Evolutionary conservation across 805 yeast species (phyloP), one percentile per base, ranked within the genome.

Genomic region (Yarrowia alimentaria): DNA sequence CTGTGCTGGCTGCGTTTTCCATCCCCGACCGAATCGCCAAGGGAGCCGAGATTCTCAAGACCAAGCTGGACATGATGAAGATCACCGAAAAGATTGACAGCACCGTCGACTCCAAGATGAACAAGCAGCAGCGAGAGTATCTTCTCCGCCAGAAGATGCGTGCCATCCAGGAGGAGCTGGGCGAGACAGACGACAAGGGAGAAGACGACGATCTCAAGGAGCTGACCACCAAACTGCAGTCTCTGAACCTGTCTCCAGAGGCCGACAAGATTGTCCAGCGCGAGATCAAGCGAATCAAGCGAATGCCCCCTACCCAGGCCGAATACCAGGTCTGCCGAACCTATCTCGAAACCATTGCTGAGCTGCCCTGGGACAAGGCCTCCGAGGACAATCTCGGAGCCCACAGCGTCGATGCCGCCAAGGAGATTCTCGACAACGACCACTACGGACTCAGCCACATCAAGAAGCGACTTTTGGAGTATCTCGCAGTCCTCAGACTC

Each of bases 391-490:
- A 57, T 21, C 53, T 67, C 13, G 59, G 54, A 16, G 78, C 83
- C n/a, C n/a, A n/a, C n/a, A n/a, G n/a, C 56, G 63, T 86, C 13
- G 62, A 60, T 1, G 64, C 62, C 11, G 87, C 91, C 0, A 71
- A 75, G 53, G 59, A 64, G n/a, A 75, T 75, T 45, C 71, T 86
- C 19, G 85, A 86, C 57, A 68, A 70, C n/a, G 95, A 86, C 60
- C 95, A 86, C 61, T 83, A 78, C 61, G 95, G 95, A 0, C 73
- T 86, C 59, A 76, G 77, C 33, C 76, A 77, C 54, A 91, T 84
- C 37, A 88, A 88, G 64, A 80, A 76, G 57, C 71, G 96, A 42
- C 72, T 88, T 29, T 63, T 88, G 17, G 94, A 88, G 63, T 86
- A 87, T 62, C 69, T 88, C 22, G 88, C 93, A 4, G 89, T 88